A percentile compares a stretch with the other conserved stretches of the same genome.
These are phyloP conservation scores for Crithidia fasciculata DNA, from an alignment of 208 protist genomes.

Conservation along the genomic window DNA sequence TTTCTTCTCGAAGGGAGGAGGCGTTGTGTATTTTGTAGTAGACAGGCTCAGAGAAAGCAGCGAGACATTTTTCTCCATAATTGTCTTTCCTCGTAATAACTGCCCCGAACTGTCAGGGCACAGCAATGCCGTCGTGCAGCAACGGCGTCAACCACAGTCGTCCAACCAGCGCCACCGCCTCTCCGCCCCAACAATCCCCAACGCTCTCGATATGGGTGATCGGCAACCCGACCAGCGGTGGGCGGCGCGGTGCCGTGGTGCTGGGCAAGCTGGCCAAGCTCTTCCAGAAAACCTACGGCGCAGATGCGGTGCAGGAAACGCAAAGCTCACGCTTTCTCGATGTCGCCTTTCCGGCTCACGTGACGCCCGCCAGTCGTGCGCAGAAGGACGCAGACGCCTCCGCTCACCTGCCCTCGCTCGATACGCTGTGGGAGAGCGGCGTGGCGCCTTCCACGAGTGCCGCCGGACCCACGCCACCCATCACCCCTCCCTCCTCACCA, in stretches of 20 bases:
- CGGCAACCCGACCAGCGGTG: constrained; percentile 68
- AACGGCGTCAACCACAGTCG: not conserved
- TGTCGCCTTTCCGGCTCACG: not conserved
- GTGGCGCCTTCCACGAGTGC: not conserved
- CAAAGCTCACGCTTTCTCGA: constrained; percentile 19
- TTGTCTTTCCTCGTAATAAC: no score
- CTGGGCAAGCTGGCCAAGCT: constrained; percentile 10
- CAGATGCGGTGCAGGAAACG: constrained; percentile 15
- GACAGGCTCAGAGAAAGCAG: no score
- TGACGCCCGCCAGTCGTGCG: not conserved
- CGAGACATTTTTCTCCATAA: no score
- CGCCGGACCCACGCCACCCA: constrained; percentile 3
- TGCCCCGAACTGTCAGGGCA: no score
- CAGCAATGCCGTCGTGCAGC: no score
- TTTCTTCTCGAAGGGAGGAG: no score
- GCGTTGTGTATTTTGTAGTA: no score
- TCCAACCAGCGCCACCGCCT: not conserved
- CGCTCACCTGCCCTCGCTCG: not conserved
- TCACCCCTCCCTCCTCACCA: constrained; percentile 10
- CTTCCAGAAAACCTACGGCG: constrained; percentile 14
- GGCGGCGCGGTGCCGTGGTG: constrained; percentile 26
- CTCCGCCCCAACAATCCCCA: not conserved
- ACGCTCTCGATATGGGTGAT: constrained; percentile 55
- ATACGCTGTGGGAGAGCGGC: constrained; percentile 10
- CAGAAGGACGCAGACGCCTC: not conserved